Evolutionary conservation across 305 asterid species (phyloP).

Genomic region (Rubia peregrina): DNA sequence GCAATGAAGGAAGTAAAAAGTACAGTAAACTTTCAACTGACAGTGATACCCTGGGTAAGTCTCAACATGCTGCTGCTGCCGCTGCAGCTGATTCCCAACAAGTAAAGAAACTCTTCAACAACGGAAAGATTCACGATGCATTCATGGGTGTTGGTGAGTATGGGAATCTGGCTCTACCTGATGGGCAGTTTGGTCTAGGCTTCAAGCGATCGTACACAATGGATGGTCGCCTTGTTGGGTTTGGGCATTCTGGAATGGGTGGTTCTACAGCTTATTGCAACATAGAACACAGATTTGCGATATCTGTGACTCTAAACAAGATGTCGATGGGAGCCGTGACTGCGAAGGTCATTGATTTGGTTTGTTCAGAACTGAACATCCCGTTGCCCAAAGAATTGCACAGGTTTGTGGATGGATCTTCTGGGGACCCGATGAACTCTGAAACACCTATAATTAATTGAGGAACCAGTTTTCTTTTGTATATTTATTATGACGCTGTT

Average conservation of each 20-base stretch:
- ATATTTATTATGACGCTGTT: neutral
- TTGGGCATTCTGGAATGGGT: conserved; percentile 93
- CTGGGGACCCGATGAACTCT: conserved; percentile 29
- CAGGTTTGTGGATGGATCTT: conserved; percentile 45
- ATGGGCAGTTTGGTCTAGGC: conserved; percentile 83
- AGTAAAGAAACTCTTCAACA: conserved; percentile 41
- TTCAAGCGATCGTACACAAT: conserved; percentile 62
- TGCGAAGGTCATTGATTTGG: conserved; percentile 61
- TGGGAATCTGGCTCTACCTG: conserved; percentile 45
- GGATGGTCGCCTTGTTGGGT: conserved; percentile 66
- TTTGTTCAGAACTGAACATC: conserved; percentile 78
- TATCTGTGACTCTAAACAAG: conserved; percentile 78
- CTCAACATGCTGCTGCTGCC: conserved; percentile 5
- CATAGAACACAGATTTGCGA: conserved; percentile 59
- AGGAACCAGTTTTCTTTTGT: conserved; percentile 7
- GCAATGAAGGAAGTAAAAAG: conserved; percentile 7
- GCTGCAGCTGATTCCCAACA: conserved; percentile 9
- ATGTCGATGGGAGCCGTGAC: conserved; percentile 81
- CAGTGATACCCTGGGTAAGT: conserved; percentile 10
- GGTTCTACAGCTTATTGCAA: conserved; percentile 85
- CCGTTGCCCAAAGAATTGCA: conserved; percentile 67
- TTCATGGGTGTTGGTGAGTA: conserved; percentile 74
- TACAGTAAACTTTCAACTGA: conserved; percentile 47
- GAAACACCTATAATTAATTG: conserved; percentile 64
- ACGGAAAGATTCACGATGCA: conserved; percentile 60